These are phyloP conservation scores for Pestalotiopsis sp. DNA, from an alignment of 2,329 filamentous ascomycete genomes.

Conservation along the genomic window DNA sequence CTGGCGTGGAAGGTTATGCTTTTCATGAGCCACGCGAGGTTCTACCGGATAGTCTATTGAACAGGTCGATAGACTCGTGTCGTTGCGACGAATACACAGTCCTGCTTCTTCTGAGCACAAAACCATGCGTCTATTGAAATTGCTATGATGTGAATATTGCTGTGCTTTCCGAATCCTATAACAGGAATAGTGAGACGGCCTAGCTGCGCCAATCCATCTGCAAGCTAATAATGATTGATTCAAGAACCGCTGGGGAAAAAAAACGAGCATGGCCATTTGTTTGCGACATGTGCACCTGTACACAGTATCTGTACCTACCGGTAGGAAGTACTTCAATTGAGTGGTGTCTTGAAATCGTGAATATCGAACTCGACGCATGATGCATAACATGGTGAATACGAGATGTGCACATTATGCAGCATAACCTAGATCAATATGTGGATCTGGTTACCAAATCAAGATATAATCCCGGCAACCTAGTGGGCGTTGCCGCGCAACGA, in stretches of 20 bases:
- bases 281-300: too few species aligned
- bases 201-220: too few species aligned
- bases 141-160: neutral
- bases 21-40: constrained; percentile 22
- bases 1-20: constrained; percentile 28
- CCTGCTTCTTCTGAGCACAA: constrained; percentile 11
- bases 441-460: neutral
- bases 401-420: neutral
- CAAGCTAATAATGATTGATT: too few species aligned
- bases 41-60: constrained; percentile 4
- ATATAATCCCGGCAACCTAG: neutral
- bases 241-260: too few species aligned
- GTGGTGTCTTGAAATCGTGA: too few species aligned
- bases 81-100: constrained; percentile 10
- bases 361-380: neutral
- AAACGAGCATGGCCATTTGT: too few species aligned
- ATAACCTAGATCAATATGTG: neutral
- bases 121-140: neutral
- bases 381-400: neutral
- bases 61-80: constrained; percentile 2
- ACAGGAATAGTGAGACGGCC: neutral
- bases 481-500: constrained; percentile 9
- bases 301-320: too few species aligned
- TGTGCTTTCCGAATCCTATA: neutral
- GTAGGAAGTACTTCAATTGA: too few species aligned